Evolutionary conservation across 73 alveolate species (phyloP).

Genomic region (Paramecium pentaurelia): DNA sequence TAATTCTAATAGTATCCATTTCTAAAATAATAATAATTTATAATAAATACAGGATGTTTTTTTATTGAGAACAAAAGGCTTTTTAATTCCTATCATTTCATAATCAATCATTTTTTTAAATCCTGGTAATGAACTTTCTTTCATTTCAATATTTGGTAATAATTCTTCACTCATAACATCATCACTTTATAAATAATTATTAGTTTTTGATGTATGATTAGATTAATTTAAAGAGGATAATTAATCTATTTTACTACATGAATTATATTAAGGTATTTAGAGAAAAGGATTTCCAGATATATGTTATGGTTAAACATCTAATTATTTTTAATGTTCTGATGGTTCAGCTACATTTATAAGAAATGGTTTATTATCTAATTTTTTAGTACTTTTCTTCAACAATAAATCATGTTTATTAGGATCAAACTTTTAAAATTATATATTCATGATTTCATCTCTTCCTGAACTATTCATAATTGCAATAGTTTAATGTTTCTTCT

Average conservation of each 20-base stretch:
- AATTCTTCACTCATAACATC: slow-evolving; percentile 1
- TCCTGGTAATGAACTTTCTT: background rate
- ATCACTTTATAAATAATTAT: background rate
- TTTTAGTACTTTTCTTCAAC: background rate
- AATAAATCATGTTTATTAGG: background rate
- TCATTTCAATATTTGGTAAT: background rate
- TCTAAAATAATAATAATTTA: background rate
- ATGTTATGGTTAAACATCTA: background rate
- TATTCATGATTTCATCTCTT: background rate
- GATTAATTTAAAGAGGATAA: background rate
- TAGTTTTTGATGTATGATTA: background rate
- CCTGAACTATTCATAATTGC: background rate
- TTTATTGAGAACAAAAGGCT: background rate
- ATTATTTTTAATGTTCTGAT: background rate
- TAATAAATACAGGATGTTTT: background rate
- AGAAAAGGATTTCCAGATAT: background rate
- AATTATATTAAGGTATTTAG: background rate
- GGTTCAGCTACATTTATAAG: background rate
- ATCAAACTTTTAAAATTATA: background rate
- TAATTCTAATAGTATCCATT: background rate
- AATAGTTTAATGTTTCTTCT: background rate
- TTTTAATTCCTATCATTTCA: slow-evolving; percentile 15
- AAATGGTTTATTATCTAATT: background rate
- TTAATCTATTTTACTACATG: background rate
- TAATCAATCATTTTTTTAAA: background rate